Evolutionary conservation across 1,139 yeast genomes (phyloP).

Genomic region (Lodderomyces margitis): DNA sequence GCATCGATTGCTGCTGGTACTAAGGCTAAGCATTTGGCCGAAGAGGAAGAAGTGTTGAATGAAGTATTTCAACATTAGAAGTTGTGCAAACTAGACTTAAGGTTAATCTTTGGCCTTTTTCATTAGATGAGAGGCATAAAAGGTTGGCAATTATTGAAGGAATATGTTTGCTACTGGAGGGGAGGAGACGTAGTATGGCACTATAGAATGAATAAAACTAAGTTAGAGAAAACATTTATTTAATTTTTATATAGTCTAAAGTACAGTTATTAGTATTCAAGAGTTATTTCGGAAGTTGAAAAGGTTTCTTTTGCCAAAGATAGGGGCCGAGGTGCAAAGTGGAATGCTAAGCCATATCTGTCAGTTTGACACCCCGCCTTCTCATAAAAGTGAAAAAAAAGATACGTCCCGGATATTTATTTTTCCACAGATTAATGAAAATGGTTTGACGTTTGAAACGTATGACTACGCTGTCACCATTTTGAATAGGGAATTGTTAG

Average conservation of each 20-base stretch:
- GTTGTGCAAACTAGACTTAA: too few species aligned
- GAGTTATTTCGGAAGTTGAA: too few species aligned
- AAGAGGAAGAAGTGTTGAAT: conserved; percentile 82
- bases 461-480: too few species aligned
- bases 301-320: too few species aligned
- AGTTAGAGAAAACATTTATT: background rate
- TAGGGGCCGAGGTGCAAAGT: too few species aligned
- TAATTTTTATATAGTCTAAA: conserved; percentile 1
- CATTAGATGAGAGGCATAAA: background rate
- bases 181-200: background rate
- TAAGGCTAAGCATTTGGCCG: conserved; percentile 81
- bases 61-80: conserved; percentile 58
- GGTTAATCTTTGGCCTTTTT: too few species aligned
- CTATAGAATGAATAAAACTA: background rate
- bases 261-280: conserved; percentile 1
- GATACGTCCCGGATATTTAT: conserved; percentile 2
- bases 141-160: background rate
- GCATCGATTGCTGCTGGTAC: conserved; percentile 99
- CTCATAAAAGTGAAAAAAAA: too few species aligned
- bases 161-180: background rate
- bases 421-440: too few species aligned
- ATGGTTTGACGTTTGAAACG: too few species aligned
- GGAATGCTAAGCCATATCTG: too few species aligned
- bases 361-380: too few species aligned
- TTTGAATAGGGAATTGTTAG: too few species aligned